A percentile compares a stretch with the other conserved stretches of the same genome.
Conservation (phyloP, 1,139 yeast genomes). For the Yamadazyma spencermartinsiae region DNA sequence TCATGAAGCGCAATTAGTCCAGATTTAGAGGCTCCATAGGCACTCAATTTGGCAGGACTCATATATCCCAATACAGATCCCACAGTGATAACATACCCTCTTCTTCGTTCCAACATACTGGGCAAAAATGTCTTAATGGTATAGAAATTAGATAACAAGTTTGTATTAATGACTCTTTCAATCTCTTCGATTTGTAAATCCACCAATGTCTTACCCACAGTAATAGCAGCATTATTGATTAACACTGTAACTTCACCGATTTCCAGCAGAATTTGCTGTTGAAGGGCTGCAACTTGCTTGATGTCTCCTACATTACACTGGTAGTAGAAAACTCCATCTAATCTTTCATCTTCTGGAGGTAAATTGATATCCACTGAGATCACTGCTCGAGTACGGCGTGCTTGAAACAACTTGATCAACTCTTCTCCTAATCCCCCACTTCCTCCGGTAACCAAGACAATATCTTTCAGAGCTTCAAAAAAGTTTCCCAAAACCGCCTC, state of each 20-base stretch:
- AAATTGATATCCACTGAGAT: constrained; percentile 61
- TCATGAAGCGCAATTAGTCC: constrained; percentile 85
- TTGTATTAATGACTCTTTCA: constrained; percentile 60
- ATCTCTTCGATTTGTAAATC: constrained; percentile 59
- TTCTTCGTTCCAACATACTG: constrained; percentile 55
- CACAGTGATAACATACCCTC: constrained; percentile 80
- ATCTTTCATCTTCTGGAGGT: constrained; percentile 34
- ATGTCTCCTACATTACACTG: constrained; percentile 68
- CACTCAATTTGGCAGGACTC: constrained; percentile 78
- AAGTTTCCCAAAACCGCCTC: constrained; percentile 48
- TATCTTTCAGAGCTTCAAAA: constrained; percentile 52
- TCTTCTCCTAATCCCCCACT: constrained; percentile 71
- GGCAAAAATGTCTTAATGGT: constrained; percentile 73
- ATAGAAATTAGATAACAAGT: constrained; percentile 67
- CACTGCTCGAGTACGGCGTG: constrained; percentile 39
- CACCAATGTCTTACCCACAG: constrained; percentile 56
- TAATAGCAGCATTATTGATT: constrained; percentile 82
- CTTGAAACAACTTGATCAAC: constrained; percentile 47
- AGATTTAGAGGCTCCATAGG: constrained; percentile 89
- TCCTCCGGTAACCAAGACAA: constrained; percentile 85
- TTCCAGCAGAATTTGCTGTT: constrained; percentile 38
- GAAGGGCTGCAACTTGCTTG: constrained; percentile 37
- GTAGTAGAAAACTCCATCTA: constrained; percentile 52
- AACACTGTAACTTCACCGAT: constrained; percentile 66
- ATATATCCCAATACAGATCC: constrained; percentile 83